Base-by-base conservation (phyloP, 345 rosid species). In the Sapria himalayana region DNA sequence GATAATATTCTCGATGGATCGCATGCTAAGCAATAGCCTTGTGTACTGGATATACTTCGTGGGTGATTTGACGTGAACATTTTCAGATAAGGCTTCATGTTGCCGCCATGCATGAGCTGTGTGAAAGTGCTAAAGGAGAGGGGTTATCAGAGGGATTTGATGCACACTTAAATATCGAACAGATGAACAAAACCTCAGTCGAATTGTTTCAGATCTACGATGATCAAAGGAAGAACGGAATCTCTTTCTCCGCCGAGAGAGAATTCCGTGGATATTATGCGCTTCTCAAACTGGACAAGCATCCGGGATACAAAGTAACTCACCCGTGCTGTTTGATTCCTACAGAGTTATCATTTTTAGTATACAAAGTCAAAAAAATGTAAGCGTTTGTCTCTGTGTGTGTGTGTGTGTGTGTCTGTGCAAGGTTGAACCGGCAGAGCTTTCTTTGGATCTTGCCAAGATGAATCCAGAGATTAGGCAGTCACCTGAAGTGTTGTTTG, bases 251-350 rank as follows among this genome's bases (percentile, higher is more conserved):
- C 25, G 65, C 92, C 29, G 93, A 89, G 57, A 76, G 64, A 52
- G 95, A 89, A 63, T 89, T 89, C 12, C 79, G 98, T 61, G 98
- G 98, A 37, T 89, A 84, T 60, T 89, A 89, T 60, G 98, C 93
- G 7, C 94, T 89, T 69, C 82, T 89, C 67, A 89, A 89, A 65
- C 76, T 89, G 25, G 98, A 89, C 72, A 89, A 80, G 60, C 98
- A 89, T 75, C 98, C 98, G 32, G 98, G 98, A 48, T 89, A 89
- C 48, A 89, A 66, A 63, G 98, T 79, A 54, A 74, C 76, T 58
- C 22, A n/a, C 44, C 41, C 36, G 42, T 37, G n/a, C n/a, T n/a
- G n/a, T n/a, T n/a, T n/a, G n/a, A n/a, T n/a, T n/a, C n/a, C n/a
- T n/a, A n/a, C n/a, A n/a, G n/a, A n/a, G n/a, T n/a, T n/a, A n/a